These are phyloP conservation scores for Crataegus laevigata DNA, from an alignment of 306 rosid genomes.

Conservation along the genomic window DNA sequence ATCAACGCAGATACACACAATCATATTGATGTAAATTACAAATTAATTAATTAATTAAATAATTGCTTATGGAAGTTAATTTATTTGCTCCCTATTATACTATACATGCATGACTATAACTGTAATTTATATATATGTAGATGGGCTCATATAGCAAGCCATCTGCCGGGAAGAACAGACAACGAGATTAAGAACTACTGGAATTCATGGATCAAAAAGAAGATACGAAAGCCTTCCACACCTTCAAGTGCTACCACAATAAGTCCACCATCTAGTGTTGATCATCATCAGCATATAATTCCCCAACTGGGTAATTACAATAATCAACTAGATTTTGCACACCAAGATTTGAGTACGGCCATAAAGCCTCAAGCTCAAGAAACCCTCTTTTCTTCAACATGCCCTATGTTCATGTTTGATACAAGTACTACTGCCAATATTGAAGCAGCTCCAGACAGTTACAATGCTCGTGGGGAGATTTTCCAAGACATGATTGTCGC, in stretches of 20 bases:
- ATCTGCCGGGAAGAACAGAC: conserved; percentile 94
- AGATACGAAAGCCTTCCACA: conserved; percentile 62
- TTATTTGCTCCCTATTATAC: background rate
- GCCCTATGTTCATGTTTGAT: conserved; percentile 82
- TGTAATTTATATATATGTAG: conserved; percentile 23
- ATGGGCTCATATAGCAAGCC: conserved; percentile 99
- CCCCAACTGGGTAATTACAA: conserved; percentile 24
- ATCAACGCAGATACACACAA: background rate
- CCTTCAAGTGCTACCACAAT: conserved; percentile 19
- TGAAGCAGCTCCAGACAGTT: conserved; percentile 21
- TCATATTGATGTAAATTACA: background rate
- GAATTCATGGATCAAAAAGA: conserved; percentile 98
- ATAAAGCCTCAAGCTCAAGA: conserved; percentile 1
- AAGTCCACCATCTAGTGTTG: background rate
- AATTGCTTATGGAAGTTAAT: background rate
- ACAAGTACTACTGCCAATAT: conserved; percentile 27
- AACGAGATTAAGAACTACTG: conserved; percentile 95
- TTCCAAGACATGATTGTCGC: conserved; percentile 30
- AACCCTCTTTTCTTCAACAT: conserved; percentile 52
- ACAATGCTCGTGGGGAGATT: conserved; percentile 27
- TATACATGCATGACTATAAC: background rate
- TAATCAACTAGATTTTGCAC: conserved; percentile 44
- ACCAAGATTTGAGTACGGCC: conserved; percentile 16
- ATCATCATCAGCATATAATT: conserved; percentile 17
- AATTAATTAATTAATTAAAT: background rate